Evolutionary conservation across 331 rosid species (phyloP).

Genomic region (Malus hybrid): DNA sequence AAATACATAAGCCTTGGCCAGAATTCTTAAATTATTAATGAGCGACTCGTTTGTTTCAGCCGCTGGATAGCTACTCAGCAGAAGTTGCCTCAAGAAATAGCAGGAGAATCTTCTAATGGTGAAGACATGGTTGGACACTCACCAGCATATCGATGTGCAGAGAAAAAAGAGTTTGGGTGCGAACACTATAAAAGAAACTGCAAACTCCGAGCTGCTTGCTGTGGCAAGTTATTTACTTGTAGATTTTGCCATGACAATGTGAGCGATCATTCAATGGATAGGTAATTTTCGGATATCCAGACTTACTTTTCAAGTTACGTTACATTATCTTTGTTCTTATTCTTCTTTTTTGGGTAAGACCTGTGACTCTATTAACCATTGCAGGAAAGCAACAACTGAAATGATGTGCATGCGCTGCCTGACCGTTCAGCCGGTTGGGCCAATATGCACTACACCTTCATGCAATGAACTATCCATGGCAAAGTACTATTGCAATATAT

Average conservation of each 20-base stretch:
- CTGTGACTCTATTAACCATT: slow-evolving; percentile 27
- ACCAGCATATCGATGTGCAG: slow-evolving; percentile 61
- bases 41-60: slow-evolving; percentile 35
- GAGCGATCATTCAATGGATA: slow-evolving; percentile 97
- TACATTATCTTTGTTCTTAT: slow-evolving; percentile 18
- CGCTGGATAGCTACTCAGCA: slow-evolving; percentile 99
- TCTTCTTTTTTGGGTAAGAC: background rate
- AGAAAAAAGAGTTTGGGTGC: slow-evolving; percentile 74
- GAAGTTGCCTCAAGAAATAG: slow-evolving; percentile 62
- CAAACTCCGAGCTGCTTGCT: slow-evolving; percentile 94
- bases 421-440: slow-evolving; percentile 78
- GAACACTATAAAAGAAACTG: slow-evolving; percentile 99
- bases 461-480: slow-evolving; percentile 89
- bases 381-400: slow-evolving; percentile 84
- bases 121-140: slow-evolving; percentile 59
- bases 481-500: slow-evolving; percentile 76
- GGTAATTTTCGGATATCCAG: slow-evolving; percentile 40
- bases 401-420: slow-evolving; percentile 96
- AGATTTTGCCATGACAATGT: slow-evolving; percentile 98
- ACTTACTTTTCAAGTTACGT: slow-evolving; percentile 7
- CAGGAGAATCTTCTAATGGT: slow-evolving; percentile 54
- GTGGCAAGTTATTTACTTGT: slow-evolving; percentile 88
- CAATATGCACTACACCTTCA: slow-evolving; percentile 67
- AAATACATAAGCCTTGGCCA: background rate
- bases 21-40: slow-evolving; percentile 7